Base-by-base conservation (phyloP, 768 basidiomycete species). In the Coprinellus aureogranulatus region DNA sequence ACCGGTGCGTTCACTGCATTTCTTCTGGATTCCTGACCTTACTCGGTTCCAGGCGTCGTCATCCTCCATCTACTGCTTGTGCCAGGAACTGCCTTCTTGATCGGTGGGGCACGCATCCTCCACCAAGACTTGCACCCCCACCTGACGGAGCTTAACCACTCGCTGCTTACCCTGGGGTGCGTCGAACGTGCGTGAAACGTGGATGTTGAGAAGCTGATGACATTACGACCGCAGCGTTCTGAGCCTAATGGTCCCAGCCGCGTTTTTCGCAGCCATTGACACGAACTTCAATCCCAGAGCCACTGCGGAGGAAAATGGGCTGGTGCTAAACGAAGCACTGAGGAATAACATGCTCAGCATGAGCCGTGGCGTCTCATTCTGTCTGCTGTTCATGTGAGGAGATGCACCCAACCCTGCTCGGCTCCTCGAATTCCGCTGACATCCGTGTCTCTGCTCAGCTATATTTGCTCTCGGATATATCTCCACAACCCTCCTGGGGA, bases 11-110 rank as follows among this genome's bases (percentile, higher is more conserved):
- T 25, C 44, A 34, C 34, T 14, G n/a, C 34, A 34, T 34, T 34
- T 14, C 14, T 14, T 6, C 34, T 34, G 8, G 14, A 6, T 34
- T 14, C 34, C 34, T 34, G 34, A 14, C 14, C 34, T 34, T 34
- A 34, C 34, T 14, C 34, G 8, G 34, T 14, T 28, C 18, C 57
- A 84, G 86, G 89, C 18, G 89, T 91, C 8, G 78, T 89, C 5
- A 70, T 91, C n/a, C 75, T 91, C 10, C 89, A 89, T 67, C 76
- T 90, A 1, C 77, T 91, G 1, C 78, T 91, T 14, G 75, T 90
- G 44, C 88, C 89, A 0, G 89, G 89, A 2, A 75, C 80, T 3
- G 77, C 88, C 0, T 90, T 90, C 66, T 74, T 90, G n/a, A 80
- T 81, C 2, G 89, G 88, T 23, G 89, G 89, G 45, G 84, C 82